Base-by-base conservation (phyloP, 208 protist species). In the Crithidia brevicula region DNA sequence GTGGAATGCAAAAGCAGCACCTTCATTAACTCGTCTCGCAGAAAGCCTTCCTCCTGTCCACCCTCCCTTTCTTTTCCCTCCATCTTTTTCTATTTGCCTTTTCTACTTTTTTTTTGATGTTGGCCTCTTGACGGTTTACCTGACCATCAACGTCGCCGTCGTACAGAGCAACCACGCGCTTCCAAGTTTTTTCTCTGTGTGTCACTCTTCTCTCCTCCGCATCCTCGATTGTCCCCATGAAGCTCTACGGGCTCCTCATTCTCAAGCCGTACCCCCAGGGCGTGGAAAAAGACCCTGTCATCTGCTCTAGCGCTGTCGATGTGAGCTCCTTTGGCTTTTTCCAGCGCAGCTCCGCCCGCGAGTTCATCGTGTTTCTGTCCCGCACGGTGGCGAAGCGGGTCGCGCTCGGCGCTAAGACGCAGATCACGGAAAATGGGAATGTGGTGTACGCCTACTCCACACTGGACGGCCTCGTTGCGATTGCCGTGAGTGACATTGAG, bases 281-380 rank as follows among this genome's bases (percentile, higher is more conserved):
- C 11, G 74, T 81, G 3, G 80, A 85, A 31, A 86, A 82, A 72
- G 81, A 97, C 38, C 82, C 88, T 1, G 69, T 95, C 34, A 91
- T 95, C 34, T 89, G 82, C 59, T 85, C 75, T 18, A 86, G 83
- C 36, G 92, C 92, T 5, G 77, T 97, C 34, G 88, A 97, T 58
- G 90, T 95, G 45, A 92, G 83, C 63, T 92, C 83, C 27, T 94
- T 97, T 45, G 88, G 89, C 30, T 95, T 91, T 70, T 94, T 97
- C 57, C 90, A 97, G 74, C 86, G 92, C 34, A 89, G 68, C 61
- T 69, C 87, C 1, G 90, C 88, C 6, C 67, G 76, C 16, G 86
- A 97, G 67, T 96, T 97, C 42, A 92, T 96, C 59, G 70, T 92
- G 2, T 97, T 97, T 62, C 79, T 96, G 28, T 82, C 83, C 22